Conservation (phyloP, 2,329 filamentous ascomycete species). For the Pyricularia sp. region DNA sequence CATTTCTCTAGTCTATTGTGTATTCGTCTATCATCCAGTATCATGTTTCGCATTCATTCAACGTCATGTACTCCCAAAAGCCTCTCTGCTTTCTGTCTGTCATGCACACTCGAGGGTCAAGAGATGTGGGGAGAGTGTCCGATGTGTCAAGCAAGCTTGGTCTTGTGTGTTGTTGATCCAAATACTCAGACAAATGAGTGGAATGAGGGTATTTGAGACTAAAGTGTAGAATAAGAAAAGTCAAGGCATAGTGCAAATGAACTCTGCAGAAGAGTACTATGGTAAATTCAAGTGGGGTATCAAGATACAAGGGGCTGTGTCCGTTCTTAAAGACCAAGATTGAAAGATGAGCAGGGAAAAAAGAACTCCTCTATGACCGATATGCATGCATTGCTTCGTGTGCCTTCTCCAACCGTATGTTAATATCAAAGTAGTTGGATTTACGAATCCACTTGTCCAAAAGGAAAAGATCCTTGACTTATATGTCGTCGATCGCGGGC, state of each 20-base stretch:
- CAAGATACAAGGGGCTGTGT: slow-evolving; percentile 1
- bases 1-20: background rate
- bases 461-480: background rate
- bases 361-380: background rate
- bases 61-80: background rate
- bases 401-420: background rate
- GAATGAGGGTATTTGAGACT: background rate
- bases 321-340: background rate
- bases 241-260: background rate
- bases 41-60: background rate
- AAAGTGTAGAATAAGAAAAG: background rate
- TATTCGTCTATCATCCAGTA: background rate
- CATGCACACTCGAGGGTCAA: background rate
- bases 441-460: background rate
- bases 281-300: background rate
- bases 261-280: background rate
- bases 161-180: background rate
- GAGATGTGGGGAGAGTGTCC: background rate
- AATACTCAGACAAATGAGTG: background rate
- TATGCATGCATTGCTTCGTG: background rate
- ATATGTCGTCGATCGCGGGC: background rate
- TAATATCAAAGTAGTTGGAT: background rate
- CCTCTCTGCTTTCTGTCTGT: background rate
- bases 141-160: background rate
- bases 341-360: background rate